Conservation (phyloP, 2,329 filamentous ascomycete species). For the Chrysoporthe puriensis region DNA sequence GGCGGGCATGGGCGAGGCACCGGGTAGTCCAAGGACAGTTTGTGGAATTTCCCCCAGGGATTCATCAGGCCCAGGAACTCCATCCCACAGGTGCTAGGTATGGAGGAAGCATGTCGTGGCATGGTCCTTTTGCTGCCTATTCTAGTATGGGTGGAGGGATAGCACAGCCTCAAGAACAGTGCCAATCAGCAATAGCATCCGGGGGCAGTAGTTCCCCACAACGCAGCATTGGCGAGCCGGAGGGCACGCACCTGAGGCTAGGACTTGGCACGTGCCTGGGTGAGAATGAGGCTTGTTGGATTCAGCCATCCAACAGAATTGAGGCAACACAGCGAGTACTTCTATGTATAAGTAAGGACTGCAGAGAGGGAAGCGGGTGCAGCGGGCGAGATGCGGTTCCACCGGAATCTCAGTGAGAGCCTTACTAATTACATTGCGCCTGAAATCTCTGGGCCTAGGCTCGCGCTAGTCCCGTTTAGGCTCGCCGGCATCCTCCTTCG, state of each 20-base stretch:
- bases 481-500: conserved; percentile 6
- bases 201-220: neutral
- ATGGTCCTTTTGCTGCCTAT: conserved; percentile 8
- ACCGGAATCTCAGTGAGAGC: too few species aligned
- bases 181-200: neutral
- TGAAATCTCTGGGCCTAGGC: neutral
- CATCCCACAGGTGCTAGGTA: neutral
- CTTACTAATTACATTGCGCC: neutral
- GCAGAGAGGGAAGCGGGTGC: neutral
- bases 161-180: neutral
- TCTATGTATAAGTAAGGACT: neutral
- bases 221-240: neutral
- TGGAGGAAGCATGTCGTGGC: neutral
- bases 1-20: too few species aligned
- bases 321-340: too few species aligned
- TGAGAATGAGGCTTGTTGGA: neutral
- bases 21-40: too few species aligned
- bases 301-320: neutral
- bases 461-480: neutral
- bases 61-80: neutral
- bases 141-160: neutral
- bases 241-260: neutral
- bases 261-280: too few species aligned
- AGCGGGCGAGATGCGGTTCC: neutral
- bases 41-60: neutral